A percentile compares a stretch with the other conserved stretches of the same genome.
phyloP scores from a whole-genome alignment of 2,329 filamentous ascomycete species.

The Tolypocladium sp. region DNA sequence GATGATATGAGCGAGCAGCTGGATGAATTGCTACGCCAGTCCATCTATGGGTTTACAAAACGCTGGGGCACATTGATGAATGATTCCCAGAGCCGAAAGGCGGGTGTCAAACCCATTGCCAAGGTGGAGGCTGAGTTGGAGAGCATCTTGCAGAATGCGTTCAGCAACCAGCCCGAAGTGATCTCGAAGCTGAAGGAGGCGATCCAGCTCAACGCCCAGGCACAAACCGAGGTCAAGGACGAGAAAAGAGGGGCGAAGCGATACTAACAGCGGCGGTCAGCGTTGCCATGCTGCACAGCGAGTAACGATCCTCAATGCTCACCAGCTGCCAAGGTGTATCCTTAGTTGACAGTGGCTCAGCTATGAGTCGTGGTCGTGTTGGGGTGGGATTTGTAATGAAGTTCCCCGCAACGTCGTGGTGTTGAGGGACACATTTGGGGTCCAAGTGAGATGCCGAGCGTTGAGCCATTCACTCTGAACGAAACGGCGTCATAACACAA shows the following conservation, averaged over 20 bases:
- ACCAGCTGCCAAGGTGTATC: not conserved
- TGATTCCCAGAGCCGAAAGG: conserved; percentile 37
- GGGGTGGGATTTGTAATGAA: not conserved
- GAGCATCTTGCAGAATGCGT: conserved; percentile 45
- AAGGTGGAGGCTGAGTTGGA: conserved; percentile 49
- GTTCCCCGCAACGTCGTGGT: not conserved
- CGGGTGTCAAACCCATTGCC: conserved; percentile 38
- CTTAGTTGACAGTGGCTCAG: not conserved
- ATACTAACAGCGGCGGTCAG: conserved; percentile 3
- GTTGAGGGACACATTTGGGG: not conserved
- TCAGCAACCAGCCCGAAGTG: conserved; percentile 50
- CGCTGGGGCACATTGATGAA: conserved; percentile 45
- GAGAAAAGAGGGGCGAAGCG: conserved; percentile 22
- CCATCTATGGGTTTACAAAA: conserved; percentile 54
- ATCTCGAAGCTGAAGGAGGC: conserved; percentile 52
- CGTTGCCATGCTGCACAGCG: not conserved
- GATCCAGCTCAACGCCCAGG: conserved; percentile 46
- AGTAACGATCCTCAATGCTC: too few species aligned
- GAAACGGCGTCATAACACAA: not conserved
- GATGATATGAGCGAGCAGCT: conserved; percentile 57
- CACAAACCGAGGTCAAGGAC: conserved; percentile 35
- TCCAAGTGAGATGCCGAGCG: not conserved
- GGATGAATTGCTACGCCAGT: conserved; percentile 52
- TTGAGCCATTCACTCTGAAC: not conserved
- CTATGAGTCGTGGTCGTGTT: not conserved